Conservation (phyloP, 2,329 filamentous ascomycete species). For the Emergomyces pasteurianus region DNA sequence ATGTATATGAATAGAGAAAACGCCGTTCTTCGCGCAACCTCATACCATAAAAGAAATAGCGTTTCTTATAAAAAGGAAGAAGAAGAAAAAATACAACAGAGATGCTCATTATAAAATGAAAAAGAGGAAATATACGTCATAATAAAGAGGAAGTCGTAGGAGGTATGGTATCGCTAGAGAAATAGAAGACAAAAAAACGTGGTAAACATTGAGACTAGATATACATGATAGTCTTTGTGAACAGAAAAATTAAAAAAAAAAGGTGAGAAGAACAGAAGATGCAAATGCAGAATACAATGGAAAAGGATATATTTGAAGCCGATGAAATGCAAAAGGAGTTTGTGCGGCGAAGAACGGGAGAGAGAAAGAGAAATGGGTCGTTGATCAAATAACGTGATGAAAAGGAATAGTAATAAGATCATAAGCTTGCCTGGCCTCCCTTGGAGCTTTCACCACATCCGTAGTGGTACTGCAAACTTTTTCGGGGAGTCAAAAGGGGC, state of each 20-base stretch:
- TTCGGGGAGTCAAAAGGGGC: constrained; percentile 1
- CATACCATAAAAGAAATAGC: no score
- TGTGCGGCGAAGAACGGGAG: background rate
- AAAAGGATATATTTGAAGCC: background rate
- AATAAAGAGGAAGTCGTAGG: background rate
- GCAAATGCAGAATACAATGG: background rate
- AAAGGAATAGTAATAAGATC: background rate
- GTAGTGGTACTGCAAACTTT: constrained; percentile 19
- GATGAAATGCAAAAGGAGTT: background rate
- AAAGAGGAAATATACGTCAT: background rate
- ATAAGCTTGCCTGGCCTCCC: background rate
- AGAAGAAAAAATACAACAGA: background rate
- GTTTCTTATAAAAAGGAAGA: background rate
- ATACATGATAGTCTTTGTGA: background rate
- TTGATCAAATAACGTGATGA: background rate
- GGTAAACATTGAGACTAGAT: background rate
- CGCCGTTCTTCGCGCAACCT: background rate
- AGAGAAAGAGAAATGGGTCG: background rate
- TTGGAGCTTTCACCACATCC: background rate
- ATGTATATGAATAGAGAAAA: background rate
- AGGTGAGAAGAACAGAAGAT: background rate
- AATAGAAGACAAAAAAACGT: background rate
- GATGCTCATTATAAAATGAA: background rate
- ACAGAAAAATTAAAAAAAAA: background rate
- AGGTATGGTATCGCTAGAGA: background rate